Percentiles rank a stretch among this genome's conserved stretches.
These are phyloP conservation scores for Lactuca sativa DNA, from an alignment of 129 eudicot species.

Conservation along the genomic window DNA sequence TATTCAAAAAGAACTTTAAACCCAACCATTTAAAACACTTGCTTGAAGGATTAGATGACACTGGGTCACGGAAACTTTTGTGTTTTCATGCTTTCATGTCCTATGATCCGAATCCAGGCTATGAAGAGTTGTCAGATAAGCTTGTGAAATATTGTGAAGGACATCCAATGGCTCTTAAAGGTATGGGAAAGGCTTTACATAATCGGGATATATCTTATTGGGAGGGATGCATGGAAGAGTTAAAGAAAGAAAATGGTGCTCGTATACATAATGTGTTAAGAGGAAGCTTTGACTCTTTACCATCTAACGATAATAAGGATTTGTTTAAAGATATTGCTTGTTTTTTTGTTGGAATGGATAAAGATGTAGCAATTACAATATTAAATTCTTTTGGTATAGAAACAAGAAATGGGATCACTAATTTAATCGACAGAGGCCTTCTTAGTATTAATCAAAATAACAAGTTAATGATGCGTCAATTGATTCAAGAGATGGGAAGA, in stretches of 20 bases:
- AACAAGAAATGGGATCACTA: too few relatives aligned
- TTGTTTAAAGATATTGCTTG: not conserved
- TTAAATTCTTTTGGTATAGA: too few relatives aligned
- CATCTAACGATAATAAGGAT: constrained; percentile 25
- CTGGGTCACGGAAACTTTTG: constrained; percentile 26
- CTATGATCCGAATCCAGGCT: not conserved
- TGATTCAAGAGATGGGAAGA: constrained; percentile 38
- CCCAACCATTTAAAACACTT: constrained; percentile 7
- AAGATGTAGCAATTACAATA: too few relatives aligned
- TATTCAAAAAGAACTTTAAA: not conserved
- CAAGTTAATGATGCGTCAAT: constrained; percentile 32
- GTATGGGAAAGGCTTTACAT: constrained; percentile 28
- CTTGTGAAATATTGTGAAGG: constrained; percentile 23
- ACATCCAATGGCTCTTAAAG: constrained; percentile 35
- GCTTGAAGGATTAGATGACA: constrained; percentile 3
- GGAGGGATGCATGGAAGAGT: constrained; percentile 20
- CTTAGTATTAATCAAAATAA: not conserved
- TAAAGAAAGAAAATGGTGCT: constrained; percentile 4
- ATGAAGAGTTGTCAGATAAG: constrained; percentile 21
- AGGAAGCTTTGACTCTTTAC: constrained; percentile 25
- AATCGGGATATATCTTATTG: constrained; percentile 11
- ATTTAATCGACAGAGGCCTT: constrained; percentile 14
- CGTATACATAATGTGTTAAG: not conserved
- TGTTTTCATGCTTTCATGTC: constrained; percentile 35
- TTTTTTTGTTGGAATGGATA: too few relatives aligned